Base-by-base conservation (phyloP, 139 green algal species). In the Micractinium sp. region DNA sequence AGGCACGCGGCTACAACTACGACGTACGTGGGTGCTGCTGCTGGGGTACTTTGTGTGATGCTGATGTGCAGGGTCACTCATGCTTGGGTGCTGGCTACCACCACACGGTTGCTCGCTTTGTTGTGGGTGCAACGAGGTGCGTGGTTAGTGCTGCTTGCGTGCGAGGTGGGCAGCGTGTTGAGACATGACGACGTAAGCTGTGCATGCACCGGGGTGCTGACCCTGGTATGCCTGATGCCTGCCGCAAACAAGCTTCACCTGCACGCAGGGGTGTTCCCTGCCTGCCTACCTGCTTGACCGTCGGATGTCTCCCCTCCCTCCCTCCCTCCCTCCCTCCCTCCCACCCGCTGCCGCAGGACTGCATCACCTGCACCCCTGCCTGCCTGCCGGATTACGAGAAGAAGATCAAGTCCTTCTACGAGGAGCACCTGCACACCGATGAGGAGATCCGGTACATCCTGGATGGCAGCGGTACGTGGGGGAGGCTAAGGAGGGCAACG, bases 371-470 rank as follows among this genome's bases (percentile, higher is more conserved):
- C 36, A 94, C 92, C 0, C 93, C 92, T 15, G 94, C 95, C 60
- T 97, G 92, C 53, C 92, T 99, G 89, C 95, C 96, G 0, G 88
- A 92, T 20, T 99, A 99, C 82, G 96, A 99, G 25, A 76, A 95
- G 25, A 99, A 99, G 93, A 94, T 99, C 83, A 99, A 99, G 91
- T 94, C 71, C 5, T 99, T 99, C 86, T 99, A 96, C 86, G 91
- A 98, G 92, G 97, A 99, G 93, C 97, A 99, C 92, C 95, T 99
- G 56, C 97, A 99, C 88, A 93, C 90, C 18, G 97, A 99, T 87
- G 97, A 99, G 89, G 97, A 99, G 92, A 99, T 99, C 82, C 93
- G 97, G 2, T 99, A 94, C 73, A 67, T 98, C 1, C 74, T 98
- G 41, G 95, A 96, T 31, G 95, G 95, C 81, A 95, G 90, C 63